Evolutionary conservation across 805 yeast genomes (phyloP).

Genomic region (Lipomyces yamanashiensis): DNA sequence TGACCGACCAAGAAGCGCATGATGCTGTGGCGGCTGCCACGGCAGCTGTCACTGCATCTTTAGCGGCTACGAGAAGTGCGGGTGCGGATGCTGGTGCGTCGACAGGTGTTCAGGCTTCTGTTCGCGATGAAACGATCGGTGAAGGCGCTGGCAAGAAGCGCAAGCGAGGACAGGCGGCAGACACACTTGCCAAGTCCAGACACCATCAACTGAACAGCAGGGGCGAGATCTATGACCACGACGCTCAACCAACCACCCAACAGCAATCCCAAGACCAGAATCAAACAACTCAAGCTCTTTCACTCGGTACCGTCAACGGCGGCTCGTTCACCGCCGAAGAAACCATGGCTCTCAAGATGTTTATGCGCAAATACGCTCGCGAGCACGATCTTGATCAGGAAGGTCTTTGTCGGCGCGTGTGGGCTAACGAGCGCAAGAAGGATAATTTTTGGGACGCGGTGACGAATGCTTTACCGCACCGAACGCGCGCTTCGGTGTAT

Average conservation of each 20-base stretch:
- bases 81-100: neutral
- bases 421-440: slow-evolving; percentile 83
- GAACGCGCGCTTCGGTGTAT: slow-evolving; percentile 88
- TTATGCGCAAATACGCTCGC: slow-evolving; percentile 69
- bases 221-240: neutral
- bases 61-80: neutral
- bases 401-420: slow-evolving; percentile 79
- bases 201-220: neutral
- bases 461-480: slow-evolving; percentile 76
- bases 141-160: neutral
- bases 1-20: slow-evolving; percentile 29
- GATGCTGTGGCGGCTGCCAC: slow-evolving; percentile 32
- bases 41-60: slow-evolving; percentile 25
- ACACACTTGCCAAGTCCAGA: neutral
- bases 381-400: slow-evolving; percentile 65
- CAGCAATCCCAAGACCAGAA: neutral
- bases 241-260: neutral
- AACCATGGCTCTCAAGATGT: slow-evolving; percentile 69
- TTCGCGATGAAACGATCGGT: too few relatives aligned
- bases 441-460: slow-evolving; percentile 90
- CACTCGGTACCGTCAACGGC: slow-evolving; percentile 26
- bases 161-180: neutral
- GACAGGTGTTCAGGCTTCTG: too few relatives aligned
- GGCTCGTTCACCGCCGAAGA: slow-evolving; percentile 67
- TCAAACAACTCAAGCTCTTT: neutral